Base-by-base conservation (phyloP, 805 yeast genomes). In the Starmerella asiatica region DNA sequence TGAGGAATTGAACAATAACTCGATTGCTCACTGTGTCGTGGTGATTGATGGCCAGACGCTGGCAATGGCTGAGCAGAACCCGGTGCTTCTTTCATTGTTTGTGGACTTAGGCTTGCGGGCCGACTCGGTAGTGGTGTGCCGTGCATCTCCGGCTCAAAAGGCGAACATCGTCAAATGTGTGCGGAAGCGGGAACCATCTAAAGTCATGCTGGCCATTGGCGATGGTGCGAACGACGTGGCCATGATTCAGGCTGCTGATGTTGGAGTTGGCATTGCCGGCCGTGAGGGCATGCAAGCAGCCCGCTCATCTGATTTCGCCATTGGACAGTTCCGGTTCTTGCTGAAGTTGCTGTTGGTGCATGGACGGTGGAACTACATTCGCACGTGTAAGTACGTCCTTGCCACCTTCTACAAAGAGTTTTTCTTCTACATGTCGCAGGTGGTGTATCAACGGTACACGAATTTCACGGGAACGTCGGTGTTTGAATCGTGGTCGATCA, bases 221-320 rank as follows among this genome's bases (percentile, higher is more conserved):
- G 99, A 91, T 61, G 99, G 99, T 55, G 99, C 99, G 3, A 91
- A 91, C 56, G 99, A 91, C 63, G 98, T 91, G 30, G 79, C 94
- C 28, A 91, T 91, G 99, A 91, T 91, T 49, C 98, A 91, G 61
- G 97, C 98, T 14, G 98, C 98, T 0, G 97, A 91, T 59, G 95
- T 91, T 38, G 99, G 99, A 47, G 94, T 91, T 19, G 99, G 99
- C 57, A 93, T 91, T 47, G 82, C 93, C 61, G 99, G 99, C 49
- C 79, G 85, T 88, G 99, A 91, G 63, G 99, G 99, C 50, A 85
- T 86, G 32, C 98, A 91, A 55, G 98, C 98, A 0, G 94, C 98
- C 0, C 68, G 98, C 51, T 71, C 94, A 0, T 77, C 96, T 0
- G 99, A 91, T 60, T 91, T 83, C 55, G 78, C 97, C 1, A 80